These are phyloP conservation scores for Nakataea oryzae DNA, from an alignment of 2,329 filamentous ascomycete species.

Conservation along the genomic window DNA sequence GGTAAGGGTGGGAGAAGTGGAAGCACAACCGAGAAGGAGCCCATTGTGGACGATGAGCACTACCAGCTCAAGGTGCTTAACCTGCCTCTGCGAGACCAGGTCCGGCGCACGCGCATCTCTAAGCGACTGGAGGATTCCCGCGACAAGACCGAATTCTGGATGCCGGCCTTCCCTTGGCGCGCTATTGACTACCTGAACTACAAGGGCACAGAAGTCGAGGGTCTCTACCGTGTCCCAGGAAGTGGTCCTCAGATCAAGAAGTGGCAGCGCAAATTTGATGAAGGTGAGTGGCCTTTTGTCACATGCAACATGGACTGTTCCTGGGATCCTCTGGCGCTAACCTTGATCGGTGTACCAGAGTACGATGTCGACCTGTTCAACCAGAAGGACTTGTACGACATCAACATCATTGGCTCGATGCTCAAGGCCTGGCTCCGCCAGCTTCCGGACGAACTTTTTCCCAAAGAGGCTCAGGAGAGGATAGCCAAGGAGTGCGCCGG, in stretches of 20 bases:
- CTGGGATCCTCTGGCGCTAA: not conserved
- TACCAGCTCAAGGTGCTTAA: constrained; percentile 82
- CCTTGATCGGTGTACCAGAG: constrained; percentile 37
- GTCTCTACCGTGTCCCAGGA: constrained; percentile 84
- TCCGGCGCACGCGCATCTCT: constrained; percentile 81
- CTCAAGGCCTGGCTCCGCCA: constrained; percentile 94
- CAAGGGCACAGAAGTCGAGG: constrained; percentile 87
- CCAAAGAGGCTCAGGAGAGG: constrained; percentile 69
- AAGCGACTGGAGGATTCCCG: constrained; percentile 77
- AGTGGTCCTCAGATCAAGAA: constrained; percentile 85
- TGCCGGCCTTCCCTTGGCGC: constrained; percentile 90
- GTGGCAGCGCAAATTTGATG: constrained; percentile 87
- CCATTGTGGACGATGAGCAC: constrained; percentile 64
- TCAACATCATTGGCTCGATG: constrained; percentile 93
- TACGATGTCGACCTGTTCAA: constrained; percentile 84
- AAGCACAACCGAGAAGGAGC: constrained; percentile 55
- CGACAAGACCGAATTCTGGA: constrained; percentile 98
- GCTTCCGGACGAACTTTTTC: constrained; percentile 88
- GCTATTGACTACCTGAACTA: constrained; percentile 96
- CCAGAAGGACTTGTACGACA: constrained; percentile 81
- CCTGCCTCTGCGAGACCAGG: constrained; percentile 76
- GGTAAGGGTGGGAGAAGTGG: constrained; percentile 67
- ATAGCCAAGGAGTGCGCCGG: constrained; percentile 73
- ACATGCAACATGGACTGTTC: not conserved
- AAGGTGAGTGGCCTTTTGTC: constrained; percentile 39